Percentiles rank a stretch among this genome's conserved stretches.
Conservation (phyloP, 257 asterid genomes). For the Paulownia fortunei region DNA sequence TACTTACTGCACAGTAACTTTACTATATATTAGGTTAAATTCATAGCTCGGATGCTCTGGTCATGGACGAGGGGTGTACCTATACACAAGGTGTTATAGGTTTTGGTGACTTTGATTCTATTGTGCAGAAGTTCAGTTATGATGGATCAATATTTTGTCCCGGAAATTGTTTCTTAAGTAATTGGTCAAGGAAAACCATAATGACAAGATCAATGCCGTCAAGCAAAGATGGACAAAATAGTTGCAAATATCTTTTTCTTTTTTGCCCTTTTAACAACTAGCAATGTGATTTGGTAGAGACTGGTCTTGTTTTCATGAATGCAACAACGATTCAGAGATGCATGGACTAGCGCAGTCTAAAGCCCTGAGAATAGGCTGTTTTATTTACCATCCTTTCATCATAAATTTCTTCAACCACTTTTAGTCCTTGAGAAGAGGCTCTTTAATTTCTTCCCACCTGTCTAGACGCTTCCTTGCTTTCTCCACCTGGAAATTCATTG, state of each 20-base stretch:
- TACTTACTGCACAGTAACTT: neutral
- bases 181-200: neutral
- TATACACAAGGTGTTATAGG: neutral
- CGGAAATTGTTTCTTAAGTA: neutral
- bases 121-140: neutral
- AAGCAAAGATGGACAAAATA: neutral
- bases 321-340: neutral
- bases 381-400: neutral
- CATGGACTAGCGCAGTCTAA: no score
- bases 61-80: neutral
- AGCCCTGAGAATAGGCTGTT: neutral
- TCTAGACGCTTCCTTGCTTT: slow-evolving; percentile 63
- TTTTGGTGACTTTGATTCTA: neutral
- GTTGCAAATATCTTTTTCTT: neutral
- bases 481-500: slow-evolving; percentile 60
- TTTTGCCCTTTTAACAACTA: neutral
- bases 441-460: slow-evolving; percentile 61
- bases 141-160: neutral
- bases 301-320: neutral
- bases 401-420: neutral
- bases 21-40: neutral
- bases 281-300: neutral
- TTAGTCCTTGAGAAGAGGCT: slow-evolving; percentile 49
- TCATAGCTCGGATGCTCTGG: neutral
- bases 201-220: neutral